These are phyloP conservation scores for Magnolia sinica DNA, from an alignment of 164 flowering plant genomes.

Conservation along the genomic window DNA sequence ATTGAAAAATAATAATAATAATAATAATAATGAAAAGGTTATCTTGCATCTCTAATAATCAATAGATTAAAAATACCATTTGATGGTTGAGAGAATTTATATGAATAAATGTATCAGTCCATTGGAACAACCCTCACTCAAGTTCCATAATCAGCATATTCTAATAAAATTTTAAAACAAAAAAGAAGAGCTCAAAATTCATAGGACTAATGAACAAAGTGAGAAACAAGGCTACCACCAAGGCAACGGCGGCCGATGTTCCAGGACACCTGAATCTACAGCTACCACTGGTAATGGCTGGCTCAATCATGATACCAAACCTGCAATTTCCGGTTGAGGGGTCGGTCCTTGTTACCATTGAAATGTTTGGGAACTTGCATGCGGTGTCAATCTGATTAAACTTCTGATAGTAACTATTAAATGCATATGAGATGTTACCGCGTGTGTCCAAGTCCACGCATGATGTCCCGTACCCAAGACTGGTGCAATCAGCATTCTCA, in stretches of 20 bases:
- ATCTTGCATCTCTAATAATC: background rate
- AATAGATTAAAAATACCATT: too few species aligned
- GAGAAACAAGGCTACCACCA: slow-evolving; percentile 15
- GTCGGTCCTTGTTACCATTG: slow-evolving; percentile 43
- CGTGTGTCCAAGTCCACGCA: slow-evolving; percentile 53
- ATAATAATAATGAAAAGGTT: background rate
- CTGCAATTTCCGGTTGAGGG: slow-evolving; percentile 58
- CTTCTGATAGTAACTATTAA: slow-evolving; percentile 76
- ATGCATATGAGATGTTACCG: slow-evolving; percentile 84
- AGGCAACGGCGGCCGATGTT: slow-evolving; percentile 4
- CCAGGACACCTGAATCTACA: slow-evolving; percentile 10
- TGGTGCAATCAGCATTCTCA: slow-evolving; percentile 66
- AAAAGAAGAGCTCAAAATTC: slow-evolving; percentile 9
- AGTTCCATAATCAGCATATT: background rate
- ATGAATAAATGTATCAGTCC: background rate
- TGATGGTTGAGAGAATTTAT: background rate
- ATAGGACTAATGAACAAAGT: slow-evolving; percentile 24
- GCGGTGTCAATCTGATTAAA: slow-evolving; percentile 62
- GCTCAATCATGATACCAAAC: slow-evolving; percentile 63
- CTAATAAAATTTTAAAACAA: background rate
- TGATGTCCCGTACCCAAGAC: slow-evolving; percentile 73
- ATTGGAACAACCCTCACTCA: background rate
- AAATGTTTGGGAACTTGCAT: slow-evolving; percentile 58
- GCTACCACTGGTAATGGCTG: slow-evolving; percentile 30
- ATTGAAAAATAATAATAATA: too few species aligned